phyloP scores from a whole-genome alignment of 1,284 basidiomycete genomes.

The Leucoagaricus sp. region DNA sequence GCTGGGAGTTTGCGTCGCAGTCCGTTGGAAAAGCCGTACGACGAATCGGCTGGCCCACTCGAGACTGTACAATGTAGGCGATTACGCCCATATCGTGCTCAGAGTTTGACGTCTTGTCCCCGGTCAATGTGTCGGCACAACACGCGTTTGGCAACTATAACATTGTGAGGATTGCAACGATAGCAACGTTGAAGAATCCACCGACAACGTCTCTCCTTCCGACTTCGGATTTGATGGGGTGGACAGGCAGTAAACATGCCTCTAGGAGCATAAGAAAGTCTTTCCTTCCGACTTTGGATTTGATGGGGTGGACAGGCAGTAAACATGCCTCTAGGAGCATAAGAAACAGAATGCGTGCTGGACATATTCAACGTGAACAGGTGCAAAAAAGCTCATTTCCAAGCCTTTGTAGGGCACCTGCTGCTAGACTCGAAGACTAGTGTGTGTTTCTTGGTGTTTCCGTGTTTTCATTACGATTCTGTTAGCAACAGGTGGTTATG shows the following conservation, averaged over 20 bases:
- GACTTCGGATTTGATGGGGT: background rate
- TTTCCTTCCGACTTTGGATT: too few relatives aligned
- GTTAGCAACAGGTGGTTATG: background rate
- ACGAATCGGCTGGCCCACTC: slow-evolving; percentile 5
- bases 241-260: too few relatives aligned
- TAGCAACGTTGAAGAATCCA: background rate
- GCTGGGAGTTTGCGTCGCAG: background rate
- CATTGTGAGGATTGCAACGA: background rate
- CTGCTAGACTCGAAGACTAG: background rate
- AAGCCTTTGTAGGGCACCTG: background rate
- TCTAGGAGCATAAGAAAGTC: too few relatives aligned
- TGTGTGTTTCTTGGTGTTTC: too few relatives aligned
- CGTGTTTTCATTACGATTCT: background rate
- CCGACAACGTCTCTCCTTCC: background rate
- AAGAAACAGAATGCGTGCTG: background rate
- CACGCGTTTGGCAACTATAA: background rate
- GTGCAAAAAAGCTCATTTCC: background rate
- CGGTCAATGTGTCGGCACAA: background rate
- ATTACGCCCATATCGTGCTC: slow-evolving; percentile 1
- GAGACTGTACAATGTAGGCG: background rate
- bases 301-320: background rate
- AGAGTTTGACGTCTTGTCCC: background rate
- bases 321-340: background rate
- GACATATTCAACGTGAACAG: background rate
- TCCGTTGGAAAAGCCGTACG: background rate